phyloP scores from a whole-genome alignment of 176 grass and related monocot species.

The Oryza officinalis region DNA sequence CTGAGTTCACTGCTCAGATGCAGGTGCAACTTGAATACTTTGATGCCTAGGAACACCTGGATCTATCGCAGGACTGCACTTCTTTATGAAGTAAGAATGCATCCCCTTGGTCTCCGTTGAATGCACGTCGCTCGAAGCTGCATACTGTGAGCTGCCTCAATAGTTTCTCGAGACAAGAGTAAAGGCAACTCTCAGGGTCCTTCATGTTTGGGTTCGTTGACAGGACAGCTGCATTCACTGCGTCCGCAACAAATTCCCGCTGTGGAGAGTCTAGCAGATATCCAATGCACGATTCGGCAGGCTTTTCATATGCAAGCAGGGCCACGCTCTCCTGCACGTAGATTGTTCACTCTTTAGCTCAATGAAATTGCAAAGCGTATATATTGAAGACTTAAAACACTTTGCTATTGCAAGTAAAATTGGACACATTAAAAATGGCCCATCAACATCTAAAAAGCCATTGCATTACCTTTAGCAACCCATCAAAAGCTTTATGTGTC shows the following conservation, averaged over 20 bases:
- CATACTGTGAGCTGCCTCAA: slow-evolving; percentile 86
- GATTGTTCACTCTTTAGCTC: slow-evolving; percentile 23
- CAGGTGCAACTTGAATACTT: background rate
- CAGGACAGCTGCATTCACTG: slow-evolving; percentile 78
- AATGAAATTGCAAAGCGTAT: slow-evolving; percentile 9
- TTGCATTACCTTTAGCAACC: slow-evolving; percentile 59
- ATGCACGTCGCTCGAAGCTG: slow-evolving; percentile 67
- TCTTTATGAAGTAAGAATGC: slow-evolving; percentile 88
- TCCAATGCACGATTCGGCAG: slow-evolving; percentile 67
- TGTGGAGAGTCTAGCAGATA: slow-evolving; percentile 77
- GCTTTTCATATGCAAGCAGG: slow-evolving; percentile 78
- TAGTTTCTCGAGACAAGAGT: slow-evolving; percentile 82
- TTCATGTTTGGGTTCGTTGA: slow-evolving; percentile 67
- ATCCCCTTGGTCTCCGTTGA: slow-evolving; percentile 72
- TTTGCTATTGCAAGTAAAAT: background rate
- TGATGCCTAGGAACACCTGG: slow-evolving; percentile 30
- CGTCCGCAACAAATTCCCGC: slow-evolving; percentile 84
- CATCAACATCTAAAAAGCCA: slow-evolving; percentile 10
- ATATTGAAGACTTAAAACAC: background rate
- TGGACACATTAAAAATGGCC: slow-evolving; percentile 25
- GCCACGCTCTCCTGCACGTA: slow-evolving; percentile 67
- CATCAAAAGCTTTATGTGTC: slow-evolving; percentile 64
- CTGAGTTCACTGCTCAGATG: slow-evolving; percentile 10
- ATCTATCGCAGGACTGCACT: slow-evolving; percentile 45
- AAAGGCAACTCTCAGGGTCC: slow-evolving; percentile 74